Conservation (phyloP, 345 rosid genomes). For the Heritiera littoralis region DNA sequence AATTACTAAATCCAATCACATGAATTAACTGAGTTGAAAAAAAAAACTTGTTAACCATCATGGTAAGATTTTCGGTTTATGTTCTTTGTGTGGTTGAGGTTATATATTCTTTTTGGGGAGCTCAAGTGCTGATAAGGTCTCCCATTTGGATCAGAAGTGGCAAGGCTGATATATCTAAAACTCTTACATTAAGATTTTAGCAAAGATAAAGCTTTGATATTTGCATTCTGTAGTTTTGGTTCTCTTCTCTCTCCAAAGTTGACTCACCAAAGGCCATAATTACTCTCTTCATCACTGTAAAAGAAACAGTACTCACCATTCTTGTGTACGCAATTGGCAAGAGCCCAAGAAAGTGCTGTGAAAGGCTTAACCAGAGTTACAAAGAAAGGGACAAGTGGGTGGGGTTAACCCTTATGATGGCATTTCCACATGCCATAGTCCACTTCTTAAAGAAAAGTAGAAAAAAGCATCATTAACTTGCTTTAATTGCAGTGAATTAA, state of each 20-base stretch:
- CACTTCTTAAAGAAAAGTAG: not conserved
- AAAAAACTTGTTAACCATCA: too few species aligned
- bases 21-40: too few species aligned
- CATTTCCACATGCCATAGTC: slow-evolving; percentile 13
- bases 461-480: slow-evolving; percentile 14
- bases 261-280: not conserved
- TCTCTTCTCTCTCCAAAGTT: not conserved
- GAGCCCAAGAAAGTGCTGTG: not conserved
- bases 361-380: not conserved
- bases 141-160: not conserved
- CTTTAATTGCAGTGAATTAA: slow-evolving; percentile 5
- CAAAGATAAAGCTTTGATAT: not conserved
- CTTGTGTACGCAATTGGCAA: not conserved
- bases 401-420: slow-evolving; percentile 8
- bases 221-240: not conserved
- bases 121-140: too few species aligned
- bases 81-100: too few species aligned
- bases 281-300: not conserved
- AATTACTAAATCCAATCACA: too few species aligned
- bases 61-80: too few species aligned
- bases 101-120: too few species aligned
- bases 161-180: not conserved
- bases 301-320: not conserved
- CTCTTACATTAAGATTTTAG: not conserved
- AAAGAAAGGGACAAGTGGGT: not conserved